phyloP scores from a whole-genome alignment of 2,329 filamentous ascomycete genomes.

The Chrysoporthe austroafricana region DNA sequence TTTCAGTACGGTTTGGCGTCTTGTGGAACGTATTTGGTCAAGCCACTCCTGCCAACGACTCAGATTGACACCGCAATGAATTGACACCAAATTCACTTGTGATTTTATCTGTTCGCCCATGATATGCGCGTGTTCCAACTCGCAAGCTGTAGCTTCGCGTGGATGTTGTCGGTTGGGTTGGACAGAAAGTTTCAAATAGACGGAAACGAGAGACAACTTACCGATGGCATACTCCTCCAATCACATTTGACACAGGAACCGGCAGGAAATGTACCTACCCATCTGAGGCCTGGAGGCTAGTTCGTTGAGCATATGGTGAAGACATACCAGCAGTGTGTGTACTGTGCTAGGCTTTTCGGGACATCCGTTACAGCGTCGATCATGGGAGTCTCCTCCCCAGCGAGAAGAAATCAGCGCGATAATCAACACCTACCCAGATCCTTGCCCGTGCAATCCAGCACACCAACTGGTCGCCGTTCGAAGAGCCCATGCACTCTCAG shows the following conservation, averaged over 20 bases:
- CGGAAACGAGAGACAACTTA: too few relatives aligned
- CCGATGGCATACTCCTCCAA: too few relatives aligned
- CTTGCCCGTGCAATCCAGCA: not conserved
- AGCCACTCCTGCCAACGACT: too few relatives aligned
- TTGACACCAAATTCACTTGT: not conserved
- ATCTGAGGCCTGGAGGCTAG: not conserved
- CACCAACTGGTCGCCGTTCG: not conserved
- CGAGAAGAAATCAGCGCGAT: not conserved
- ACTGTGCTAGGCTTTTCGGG: not conserved
- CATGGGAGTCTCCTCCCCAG: too few relatives aligned
- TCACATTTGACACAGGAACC: too few relatives aligned
- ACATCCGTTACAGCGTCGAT: not conserved
- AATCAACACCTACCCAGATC: not conserved
- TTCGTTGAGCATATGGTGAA: not conserved
- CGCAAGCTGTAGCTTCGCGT: too few relatives aligned
- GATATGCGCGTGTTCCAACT: too few relatives aligned
- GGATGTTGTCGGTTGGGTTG: too few relatives aligned
- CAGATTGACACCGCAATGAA: not conserved
- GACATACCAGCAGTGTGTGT: too few relatives aligned
- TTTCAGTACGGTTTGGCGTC: slow-evolving; percentile 7
- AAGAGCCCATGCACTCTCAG: not conserved
- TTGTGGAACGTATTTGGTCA: not conserved
- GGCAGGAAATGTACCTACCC: not conserved
- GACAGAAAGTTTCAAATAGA: too few relatives aligned
- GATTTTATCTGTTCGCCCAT: too few relatives aligned